phyloP scores from a whole-genome alignment of 2,329 filamentous ascomycete genomes.

The Xenoacremonium recifei region DNA sequence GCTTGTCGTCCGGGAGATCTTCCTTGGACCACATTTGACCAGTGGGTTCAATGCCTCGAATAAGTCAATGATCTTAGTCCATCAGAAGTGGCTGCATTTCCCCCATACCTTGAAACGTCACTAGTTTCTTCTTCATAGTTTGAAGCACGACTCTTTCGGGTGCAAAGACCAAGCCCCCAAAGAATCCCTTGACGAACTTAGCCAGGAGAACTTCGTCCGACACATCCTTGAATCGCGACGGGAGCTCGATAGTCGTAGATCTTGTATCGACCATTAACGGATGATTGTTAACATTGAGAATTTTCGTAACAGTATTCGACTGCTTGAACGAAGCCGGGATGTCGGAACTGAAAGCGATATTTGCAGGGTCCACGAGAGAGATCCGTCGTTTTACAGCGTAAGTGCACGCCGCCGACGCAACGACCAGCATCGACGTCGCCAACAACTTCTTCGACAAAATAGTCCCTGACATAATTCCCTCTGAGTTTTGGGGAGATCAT shows the following conservation, averaged over 20 bases:
- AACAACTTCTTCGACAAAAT: neutral
- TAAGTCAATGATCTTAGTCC: neutral
- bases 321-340: conserved; percentile 23
- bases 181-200: conserved; percentile 27
- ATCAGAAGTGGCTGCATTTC: neutral
- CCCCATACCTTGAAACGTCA: conserved; percentile 16
- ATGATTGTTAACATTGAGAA: conserved; percentile 25
- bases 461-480: no score
- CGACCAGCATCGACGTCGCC: neutral
- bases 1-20: conserved; percentile 12
- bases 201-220: conserved; percentile 28
- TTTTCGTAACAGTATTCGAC: conserved; percentile 19
- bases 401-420: neutral
- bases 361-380: conserved; percentile 5
- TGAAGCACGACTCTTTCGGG: conserved; percentile 21
- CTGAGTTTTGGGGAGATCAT: no score
- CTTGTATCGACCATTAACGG: conserved; percentile 19
- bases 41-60: conserved; percentile 5
- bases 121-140: conserved; percentile 8
- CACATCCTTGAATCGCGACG: conserved; percentile 6
- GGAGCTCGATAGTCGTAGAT: conserved; percentile 21
- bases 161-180: conserved; percentile 28
- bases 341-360: conserved; percentile 13
- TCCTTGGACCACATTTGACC: conserved; percentile 15
- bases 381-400: conserved; percentile 12